Conservation (phyloP, 1,284 basidiomycete genomes). For the Leucoagaricus sp. region DNA sequence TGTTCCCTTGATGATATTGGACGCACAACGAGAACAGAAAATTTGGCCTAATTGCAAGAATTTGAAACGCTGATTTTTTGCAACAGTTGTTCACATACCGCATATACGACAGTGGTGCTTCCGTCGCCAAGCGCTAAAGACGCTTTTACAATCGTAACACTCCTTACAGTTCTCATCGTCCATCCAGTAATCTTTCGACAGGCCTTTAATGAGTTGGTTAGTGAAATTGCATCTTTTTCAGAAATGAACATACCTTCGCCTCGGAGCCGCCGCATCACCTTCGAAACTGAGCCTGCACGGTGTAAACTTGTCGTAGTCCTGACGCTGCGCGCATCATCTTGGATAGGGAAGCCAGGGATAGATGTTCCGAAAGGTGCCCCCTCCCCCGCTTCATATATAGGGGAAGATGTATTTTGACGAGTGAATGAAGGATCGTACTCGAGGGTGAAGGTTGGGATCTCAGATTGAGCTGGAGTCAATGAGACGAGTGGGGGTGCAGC, state of each 20-base stretch:
- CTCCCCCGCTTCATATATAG: constrained; percentile 56
- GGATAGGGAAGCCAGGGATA: constrained; percentile 84
- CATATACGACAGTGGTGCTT: constrained; percentile 97
- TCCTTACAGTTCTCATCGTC: constrained; percentile 96
- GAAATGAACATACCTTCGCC: constrained; percentile 66
- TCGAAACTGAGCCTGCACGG: constrained; percentile 80
- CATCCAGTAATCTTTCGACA: constrained; percentile 95
- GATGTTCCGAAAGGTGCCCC: constrained; percentile 63
- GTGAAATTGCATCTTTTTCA: not conserved
- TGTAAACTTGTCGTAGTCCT: constrained; percentile 71
- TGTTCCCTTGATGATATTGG: constrained; percentile 96
- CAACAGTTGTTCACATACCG: constrained; percentile 44
- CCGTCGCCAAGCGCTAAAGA: constrained; percentile 89
- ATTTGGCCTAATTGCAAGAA: constrained; percentile 63
- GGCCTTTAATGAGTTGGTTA: constrained; percentile 45
- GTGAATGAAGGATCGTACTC: constrained; percentile 65
- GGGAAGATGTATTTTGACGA: constrained; percentile 49
- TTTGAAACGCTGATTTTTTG: not conserved
- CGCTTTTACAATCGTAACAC: constrained; percentile 91
- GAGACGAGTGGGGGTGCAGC: constrained; percentile 79
- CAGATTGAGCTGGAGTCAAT: constrained; percentile 78
- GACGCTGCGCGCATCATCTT: constrained; percentile 80
- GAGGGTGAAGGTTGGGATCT: constrained; percentile 63
- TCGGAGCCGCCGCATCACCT: constrained; percentile 84
- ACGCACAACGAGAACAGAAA: constrained; percentile 93